A percentile compares a stretch with the other conserved stretches of the same genome.
phyloP scores from a whole-genome alignment of 805 yeast genomes.

The Sungouiozyma intestinalis region DNA sequence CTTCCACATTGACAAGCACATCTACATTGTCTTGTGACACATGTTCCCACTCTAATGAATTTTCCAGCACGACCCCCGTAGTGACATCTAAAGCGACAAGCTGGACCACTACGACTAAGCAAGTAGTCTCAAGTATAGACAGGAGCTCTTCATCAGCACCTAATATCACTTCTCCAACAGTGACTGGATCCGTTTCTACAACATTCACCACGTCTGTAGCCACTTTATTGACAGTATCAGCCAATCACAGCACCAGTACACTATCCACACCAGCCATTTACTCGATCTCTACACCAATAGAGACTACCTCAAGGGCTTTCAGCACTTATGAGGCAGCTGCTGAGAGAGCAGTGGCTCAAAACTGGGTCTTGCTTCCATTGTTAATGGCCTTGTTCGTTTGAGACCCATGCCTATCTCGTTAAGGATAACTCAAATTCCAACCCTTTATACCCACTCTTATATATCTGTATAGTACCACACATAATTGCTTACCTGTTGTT shows the following conservation, averaged over 20 bases:
- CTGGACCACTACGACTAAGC: not conserved
- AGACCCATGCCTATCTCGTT: too few species aligned
- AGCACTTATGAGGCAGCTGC: not conserved
- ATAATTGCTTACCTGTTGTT: too few species aligned
- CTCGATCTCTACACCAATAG: not conserved
- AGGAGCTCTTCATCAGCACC: not conserved
- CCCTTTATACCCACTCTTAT: not conserved
- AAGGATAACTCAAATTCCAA: not conserved
- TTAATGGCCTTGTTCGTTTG: not conserved
- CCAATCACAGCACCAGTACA: not conserved
- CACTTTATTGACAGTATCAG: not conserved
- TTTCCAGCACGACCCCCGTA: too few species aligned
- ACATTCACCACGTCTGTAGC: not conserved
- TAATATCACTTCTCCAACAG: not conserved
- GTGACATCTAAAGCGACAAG: too few species aligned
- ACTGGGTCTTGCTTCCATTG: not conserved
- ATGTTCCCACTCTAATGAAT: too few species aligned
- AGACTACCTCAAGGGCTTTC: not conserved
- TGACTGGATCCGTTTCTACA: not conserved
- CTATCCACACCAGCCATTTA: not conserved
- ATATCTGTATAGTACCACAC: too few species aligned
- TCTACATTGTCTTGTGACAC: too few species aligned
- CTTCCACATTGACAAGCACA: too few species aligned
- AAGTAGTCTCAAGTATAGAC: too few species aligned
- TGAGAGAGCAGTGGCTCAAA: not conserved